Evolutionary conservation across 2,329 filamentous ascomycete species (phyloP), one percentile per base, ranked within the genome.

Genomic region (Aureobasidium sp.): DNA sequence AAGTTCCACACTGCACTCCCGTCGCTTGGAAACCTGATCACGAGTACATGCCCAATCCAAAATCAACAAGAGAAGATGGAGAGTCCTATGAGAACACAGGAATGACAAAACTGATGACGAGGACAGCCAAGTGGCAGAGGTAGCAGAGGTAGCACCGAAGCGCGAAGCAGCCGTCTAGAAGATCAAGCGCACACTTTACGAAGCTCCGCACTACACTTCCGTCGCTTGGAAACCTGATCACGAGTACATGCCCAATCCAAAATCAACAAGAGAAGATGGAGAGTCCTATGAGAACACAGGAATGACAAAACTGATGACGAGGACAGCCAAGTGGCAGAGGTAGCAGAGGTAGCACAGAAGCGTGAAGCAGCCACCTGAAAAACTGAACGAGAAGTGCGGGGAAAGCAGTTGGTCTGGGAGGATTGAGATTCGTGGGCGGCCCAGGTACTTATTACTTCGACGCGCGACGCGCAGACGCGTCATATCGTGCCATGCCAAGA

Each of bases 91-190:
- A 40, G 12, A 51, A 41, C 37, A 41, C 37, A 41, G 37, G 37
- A 41, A 51, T 51, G 37, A 25, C 48, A 51, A 34, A 41, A 41
- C 48, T 41, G 37, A 17, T 51, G 35, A 51, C 37, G 37, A 51
- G 48, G 48, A 41, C 48, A 41, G 25, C 37, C 25, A 41, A 51
- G 38, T 38, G 17, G 6, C 6, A 30, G 27, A 12, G 6, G 42
- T 14, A 34, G 30, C 4, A 6, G 30, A 34, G 30, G 12, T 14
- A 14, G 30, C 35, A 21, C 6, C 35, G 30, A 37, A 17, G 19
- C n/a, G 35, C 27, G 19, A 42, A 24, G 39, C 39, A n/a, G n/a
- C n/a, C n/a, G n/a, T n/a, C n/a, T n/a, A n/a, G n/a, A n/a, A n/a
- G n/a, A n/a, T n/a, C n/a, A n/a, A n/a, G n/a, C n/a, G n/a, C n/a